phyloP scores from a whole-genome alignment of 352 stramenopile genomes.

The Poterioochromonas sp. region DNA sequence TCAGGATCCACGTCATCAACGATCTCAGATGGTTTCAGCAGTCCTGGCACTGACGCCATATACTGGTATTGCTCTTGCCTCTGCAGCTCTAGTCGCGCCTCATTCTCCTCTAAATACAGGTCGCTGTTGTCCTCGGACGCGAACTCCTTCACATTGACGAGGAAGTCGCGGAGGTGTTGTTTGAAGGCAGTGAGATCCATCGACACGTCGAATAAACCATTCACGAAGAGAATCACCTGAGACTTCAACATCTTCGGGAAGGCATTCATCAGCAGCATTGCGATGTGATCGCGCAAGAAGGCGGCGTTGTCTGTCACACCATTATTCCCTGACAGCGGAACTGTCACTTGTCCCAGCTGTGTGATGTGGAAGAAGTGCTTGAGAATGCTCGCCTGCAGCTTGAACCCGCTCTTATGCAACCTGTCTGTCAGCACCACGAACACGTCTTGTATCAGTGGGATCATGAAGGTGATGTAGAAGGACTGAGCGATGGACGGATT shows the following conservation, averaged over 20 bases:
- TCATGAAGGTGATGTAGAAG: slow-evolving; percentile 96
- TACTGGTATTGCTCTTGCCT: slow-evolving; percentile 57
- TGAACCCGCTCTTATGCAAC: slow-evolving; percentile 97
- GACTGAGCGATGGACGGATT: slow-evolving; percentile 83
- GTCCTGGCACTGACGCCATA: slow-evolving; percentile 70
- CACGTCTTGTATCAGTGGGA: slow-evolving; percentile 63
- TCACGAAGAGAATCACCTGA: slow-evolving; percentile 84
- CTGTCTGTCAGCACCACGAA: slow-evolving; percentile 43
- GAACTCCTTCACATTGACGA: slow-evolving; percentile 86
- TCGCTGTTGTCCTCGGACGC: slow-evolving; percentile 90
- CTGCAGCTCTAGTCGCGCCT: slow-evolving; percentile 63
- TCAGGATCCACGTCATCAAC: slow-evolving; percentile 54
- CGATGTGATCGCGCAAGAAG: slow-evolving; percentile 87
- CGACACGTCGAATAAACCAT: slow-evolving; percentile 90
- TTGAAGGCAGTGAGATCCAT: slow-evolving; percentile 96
- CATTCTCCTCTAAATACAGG: slow-evolving; percentile 88
- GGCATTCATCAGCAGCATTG: slow-evolving; percentile 85
- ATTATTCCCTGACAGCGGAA: slow-evolving; percentile 78
- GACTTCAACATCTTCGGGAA: slow-evolving; percentile 86
- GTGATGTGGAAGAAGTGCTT: slow-evolving; percentile 95
- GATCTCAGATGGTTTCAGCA: slow-evolving; percentile 78
- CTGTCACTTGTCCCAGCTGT: slow-evolving; percentile 85
- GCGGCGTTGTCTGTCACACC: slow-evolving; percentile 23
- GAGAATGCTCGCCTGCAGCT: slow-evolving; percentile 92
- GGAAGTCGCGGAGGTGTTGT: slow-evolving; percentile 96